Evolutionary conservation across 768 basidiomycete genomes (phyloP), one percentile per base, ranked within the genome.

Genomic region (Nidula microcarpa): DNA sequence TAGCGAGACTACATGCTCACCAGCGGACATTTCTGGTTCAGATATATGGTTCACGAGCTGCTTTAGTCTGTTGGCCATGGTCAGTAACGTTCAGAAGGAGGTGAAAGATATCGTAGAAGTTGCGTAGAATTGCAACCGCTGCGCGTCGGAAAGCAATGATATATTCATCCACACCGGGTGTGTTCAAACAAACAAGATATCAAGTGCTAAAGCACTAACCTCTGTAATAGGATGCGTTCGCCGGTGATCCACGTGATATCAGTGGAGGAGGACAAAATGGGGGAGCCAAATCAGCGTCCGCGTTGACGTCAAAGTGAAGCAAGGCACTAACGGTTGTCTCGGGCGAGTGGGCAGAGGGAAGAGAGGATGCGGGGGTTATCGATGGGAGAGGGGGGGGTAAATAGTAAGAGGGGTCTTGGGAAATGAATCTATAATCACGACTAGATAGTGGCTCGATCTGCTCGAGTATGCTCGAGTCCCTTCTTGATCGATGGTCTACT

Each of bases 31-130:
- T 56, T 72, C 65, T 59, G 62, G 59, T 55, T 61, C 62, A 44
- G 67, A 63, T 33, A 89, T 63, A 62, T 90, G 87, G 53, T 72
- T 71, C 50, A 75, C 65, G 46, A 89, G 58, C 65, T 87, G 86
- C 53, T 79, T 74, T 35, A 88, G 68, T 71, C 88, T 86, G 65
- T 65, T 63, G 33, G 79, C 68, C 85, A 85, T 86, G 59, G 57
- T 50, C 49, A 53, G 50, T 49, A 59, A 57, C 53, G 51, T 23
- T 49, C 49, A 55, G 30, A 36, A 43, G 53, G 44, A 50, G 32
- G 36, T 44, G 47, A 16, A 47, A 23, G 23, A 23, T 23, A 23
- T 23, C 23, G 23, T 23, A 23, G 23, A 23, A 23, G 23, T 23
- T 23, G 23, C 4, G 23, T 23, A 23, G 23, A 23, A 23, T 23